Base-by-base conservation (phyloP, 139 green algal species). In the Zygnema cylindricum region DNA sequence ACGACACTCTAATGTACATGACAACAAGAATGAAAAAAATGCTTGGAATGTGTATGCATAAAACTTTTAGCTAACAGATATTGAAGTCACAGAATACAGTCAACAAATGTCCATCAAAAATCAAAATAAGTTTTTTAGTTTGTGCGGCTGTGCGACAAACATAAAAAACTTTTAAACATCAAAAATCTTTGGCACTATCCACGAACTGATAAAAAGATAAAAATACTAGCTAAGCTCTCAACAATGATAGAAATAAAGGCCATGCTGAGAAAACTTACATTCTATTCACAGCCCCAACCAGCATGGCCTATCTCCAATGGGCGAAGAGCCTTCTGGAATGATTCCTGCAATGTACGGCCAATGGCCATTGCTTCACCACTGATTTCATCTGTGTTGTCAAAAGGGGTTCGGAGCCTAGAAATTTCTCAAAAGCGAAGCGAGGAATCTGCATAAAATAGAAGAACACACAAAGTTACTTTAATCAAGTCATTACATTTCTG, bases 361-460 rank as follows among this genome's bases (percentile, higher is more conserved):
- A 99, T 98, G 63, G 97, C 97, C 97, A 99, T 99, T 69, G 96
- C 95, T 94, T 99, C 97, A 43, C 97, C 63, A 99, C 97, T 33
- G 85, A 95, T 95, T 93, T 94, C 90, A 96, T 95, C 90, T 96
- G 95, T 1, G 97, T 99, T 41, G 95, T 97, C 76, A 99, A 95
- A 88, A 96, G 93, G 0, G 96, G 88, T 92, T 96, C 94, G 79
- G 94, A 94, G 39, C 97, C 97, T 0, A 96, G 96, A 94, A 99
- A 99, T 95, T 99, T 99, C 93, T 99, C 97, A 89, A 99, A 99
- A 1, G 96, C 96, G 91, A 99, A 99, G 81, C 94, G 93, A 0
- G 95, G 95, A 82, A 97, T 96, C 93, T 94, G 88, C 69, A 84
- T 1, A n/a, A n/a, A n/a, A n/a, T n/a, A n/a, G n/a, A n/a, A n/a